These are phyloP conservation scores for Capronia coronata DNA, from an alignment of 2,329 filamentous ascomycete species.

Conservation along the genomic window DNA sequence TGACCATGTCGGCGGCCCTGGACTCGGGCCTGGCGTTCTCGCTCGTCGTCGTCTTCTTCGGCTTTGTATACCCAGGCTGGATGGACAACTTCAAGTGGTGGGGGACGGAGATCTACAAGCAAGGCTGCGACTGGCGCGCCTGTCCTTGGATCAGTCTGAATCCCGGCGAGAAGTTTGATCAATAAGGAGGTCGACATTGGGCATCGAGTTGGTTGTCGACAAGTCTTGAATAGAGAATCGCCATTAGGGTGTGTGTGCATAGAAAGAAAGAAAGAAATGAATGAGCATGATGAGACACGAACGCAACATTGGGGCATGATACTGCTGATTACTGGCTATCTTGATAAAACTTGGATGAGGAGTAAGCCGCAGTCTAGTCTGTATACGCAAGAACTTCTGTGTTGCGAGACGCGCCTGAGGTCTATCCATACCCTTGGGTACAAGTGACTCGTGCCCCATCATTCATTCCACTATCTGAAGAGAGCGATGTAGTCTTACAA, in stretches of 20 bases:
- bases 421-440: no score
- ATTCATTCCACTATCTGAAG: no score
- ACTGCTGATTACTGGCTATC: no score
- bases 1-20: constrained; percentile 76
- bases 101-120: constrained; percentile 80
- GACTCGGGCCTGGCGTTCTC: constrained; percentile 78
- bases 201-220: neutral
- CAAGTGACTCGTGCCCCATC: no score
- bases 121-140: constrained; percentile 78
- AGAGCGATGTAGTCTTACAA: no score
- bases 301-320: no score
- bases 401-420: no score
- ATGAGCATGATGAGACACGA: no score
- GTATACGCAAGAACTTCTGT: no score
- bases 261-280: no score
- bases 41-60: constrained; percentile 78
- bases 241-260: neutral
- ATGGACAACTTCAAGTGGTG: constrained; percentile 73
- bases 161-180: constrained; percentile 55
- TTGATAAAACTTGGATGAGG: no score
- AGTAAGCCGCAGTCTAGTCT: no score
- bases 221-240: neutral
- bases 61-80: constrained; percentile 72
- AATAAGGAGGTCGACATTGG: neutral
- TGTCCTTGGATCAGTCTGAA: constrained; percentile 62